Percentiles rank a stretch among this genome's conserved stretches.
phyloP scores from a whole-genome alignment of 148 eudicot species.

The Gaultheria prostrata region DNA sequence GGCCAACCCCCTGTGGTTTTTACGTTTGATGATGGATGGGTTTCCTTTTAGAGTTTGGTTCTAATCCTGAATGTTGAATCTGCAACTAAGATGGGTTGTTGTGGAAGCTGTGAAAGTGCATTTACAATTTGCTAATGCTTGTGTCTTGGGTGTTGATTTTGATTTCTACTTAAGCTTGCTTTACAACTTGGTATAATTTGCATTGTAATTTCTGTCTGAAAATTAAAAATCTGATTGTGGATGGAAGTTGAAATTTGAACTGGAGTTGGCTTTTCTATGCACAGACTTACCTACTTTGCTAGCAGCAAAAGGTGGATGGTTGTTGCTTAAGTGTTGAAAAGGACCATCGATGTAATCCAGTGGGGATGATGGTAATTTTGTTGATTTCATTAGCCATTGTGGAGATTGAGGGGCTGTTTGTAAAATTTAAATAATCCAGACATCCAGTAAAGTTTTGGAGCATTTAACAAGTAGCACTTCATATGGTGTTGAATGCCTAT shows the following conservation, averaged over 20 bases:
- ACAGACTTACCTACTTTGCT: not conserved
- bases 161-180: not conserved
- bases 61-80: not conserved
- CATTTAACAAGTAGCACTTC: not conserved
- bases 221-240: not conserved
- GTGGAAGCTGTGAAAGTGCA: not conserved
- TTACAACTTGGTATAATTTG: not conserved
- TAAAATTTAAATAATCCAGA: not conserved
- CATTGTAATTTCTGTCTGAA: not conserved
- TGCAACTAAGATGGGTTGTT: not conserved
- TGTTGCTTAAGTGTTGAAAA: not conserved
- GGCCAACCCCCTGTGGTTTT: not conserved
- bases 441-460: constrained; percentile 2
- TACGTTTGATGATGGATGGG: not conserved
- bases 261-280: not conserved
- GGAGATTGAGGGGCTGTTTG: not conserved
- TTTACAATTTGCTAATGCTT: not conserved
- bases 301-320: not conserved
- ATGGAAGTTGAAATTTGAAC: too few species aligned
- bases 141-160: not conserved
- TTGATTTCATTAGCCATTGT: not conserved
- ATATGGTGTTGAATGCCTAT: not conserved
- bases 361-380: not conserved
- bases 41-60: not conserved
- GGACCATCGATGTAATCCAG: not conserved